A percentile compares a stretch with the other conserved stretches of the same genome.
phyloP scores from a whole-genome alignment of 1,284 basidiomycete genomes.

The Pascua guehoae region DNA sequence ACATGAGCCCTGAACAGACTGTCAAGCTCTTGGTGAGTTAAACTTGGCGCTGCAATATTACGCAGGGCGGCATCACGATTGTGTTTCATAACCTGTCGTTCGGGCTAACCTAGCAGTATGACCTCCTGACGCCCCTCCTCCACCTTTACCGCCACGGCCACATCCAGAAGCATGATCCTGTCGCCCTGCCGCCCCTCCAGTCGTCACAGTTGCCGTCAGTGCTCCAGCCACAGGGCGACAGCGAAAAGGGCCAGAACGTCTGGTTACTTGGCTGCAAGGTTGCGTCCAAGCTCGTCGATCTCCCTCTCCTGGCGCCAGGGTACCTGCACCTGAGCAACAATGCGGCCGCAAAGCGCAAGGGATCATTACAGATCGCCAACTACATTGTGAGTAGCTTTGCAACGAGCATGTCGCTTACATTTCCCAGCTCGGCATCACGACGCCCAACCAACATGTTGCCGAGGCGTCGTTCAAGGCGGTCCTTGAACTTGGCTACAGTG shows the following conservation, averaged over 20 bases:
- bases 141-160: slow-evolving; percentile 41
- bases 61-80: not conserved
- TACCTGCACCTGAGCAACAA: slow-evolving; percentile 8
- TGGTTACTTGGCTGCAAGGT: slow-evolving; percentile 37
- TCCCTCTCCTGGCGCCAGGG: slow-evolving; percentile 13
- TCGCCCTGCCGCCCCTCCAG: slow-evolving; percentile 36
- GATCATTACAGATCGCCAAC: slow-evolving; percentile 25
- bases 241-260: slow-evolving; percentile 38
- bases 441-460: slow-evolving; percentile 10
- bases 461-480: slow-evolving; percentile 34
- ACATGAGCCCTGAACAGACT: not conserved
- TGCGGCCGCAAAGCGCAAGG: slow-evolving; percentile 7
- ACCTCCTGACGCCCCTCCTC: slow-evolving; percentile 36
- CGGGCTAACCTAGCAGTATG: slow-evolving; percentile 25
- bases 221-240: slow-evolving; percentile 33
- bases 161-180: slow-evolving; percentile 41
- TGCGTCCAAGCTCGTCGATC: slow-evolving; percentile 16
- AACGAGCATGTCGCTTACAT: not conserved
- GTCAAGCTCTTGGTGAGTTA: slow-evolving; percentile 34
- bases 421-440: slow-evolving; percentile 31
- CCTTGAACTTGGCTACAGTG: slow-evolving; percentile 22
- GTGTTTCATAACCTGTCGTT: not conserved
- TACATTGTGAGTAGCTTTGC: slow-evolving; percentile 36
- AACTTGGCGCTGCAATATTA: not conserved
- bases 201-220: slow-evolving; percentile 28